These are phyloP conservation scores for Aspergillus sp. DNA, from an alignment of 2,329 filamentous ascomycete genomes.

Conservation along the genomic window DNA sequence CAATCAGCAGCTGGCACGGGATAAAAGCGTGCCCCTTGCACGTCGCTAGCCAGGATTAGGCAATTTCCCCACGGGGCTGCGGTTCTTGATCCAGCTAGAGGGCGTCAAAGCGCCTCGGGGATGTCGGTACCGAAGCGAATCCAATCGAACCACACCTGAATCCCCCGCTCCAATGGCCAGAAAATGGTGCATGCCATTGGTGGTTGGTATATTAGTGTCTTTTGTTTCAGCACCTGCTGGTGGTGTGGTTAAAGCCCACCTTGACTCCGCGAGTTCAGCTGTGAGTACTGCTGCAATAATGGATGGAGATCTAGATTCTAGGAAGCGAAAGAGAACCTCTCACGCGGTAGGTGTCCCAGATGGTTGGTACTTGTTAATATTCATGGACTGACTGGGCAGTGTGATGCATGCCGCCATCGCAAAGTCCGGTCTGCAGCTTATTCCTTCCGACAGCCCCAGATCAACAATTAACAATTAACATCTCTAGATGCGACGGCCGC, in stretches of 20 bases:
- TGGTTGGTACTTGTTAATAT: no score
- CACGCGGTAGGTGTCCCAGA: constrained; percentile 19
- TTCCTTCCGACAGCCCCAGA: background rate
- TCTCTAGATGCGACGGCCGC: constrained; percentile 49
- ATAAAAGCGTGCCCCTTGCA: background rate
- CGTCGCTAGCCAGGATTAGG: constrained; percentile 1
- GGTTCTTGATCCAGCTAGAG: background rate
- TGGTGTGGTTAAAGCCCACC: background rate
- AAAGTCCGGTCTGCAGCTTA: constrained; percentile 49
- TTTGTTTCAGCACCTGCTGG: no score
- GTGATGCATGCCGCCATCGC: constrained; percentile 48
- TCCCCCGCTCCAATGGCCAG: background rate
- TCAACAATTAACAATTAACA: background rate
- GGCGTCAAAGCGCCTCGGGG: constrained; percentile 5
- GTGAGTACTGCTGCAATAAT: background rate
- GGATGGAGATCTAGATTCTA: constrained; percentile 8
- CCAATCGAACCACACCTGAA: background rate
- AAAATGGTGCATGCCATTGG: background rate
- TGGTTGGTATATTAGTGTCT: background rate
- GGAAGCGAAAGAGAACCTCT: constrained; percentile 30
- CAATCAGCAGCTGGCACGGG: background rate
- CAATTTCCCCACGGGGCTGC: constrained; percentile 11
- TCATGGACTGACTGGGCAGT: constrained; percentile 30
- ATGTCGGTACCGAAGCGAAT: constrained; percentile 1
- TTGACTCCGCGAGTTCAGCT: background rate